Conservation (phyloP, 495 filamentous ascomycete genomes). For the Trichocladium uniseriatum region DNA sequence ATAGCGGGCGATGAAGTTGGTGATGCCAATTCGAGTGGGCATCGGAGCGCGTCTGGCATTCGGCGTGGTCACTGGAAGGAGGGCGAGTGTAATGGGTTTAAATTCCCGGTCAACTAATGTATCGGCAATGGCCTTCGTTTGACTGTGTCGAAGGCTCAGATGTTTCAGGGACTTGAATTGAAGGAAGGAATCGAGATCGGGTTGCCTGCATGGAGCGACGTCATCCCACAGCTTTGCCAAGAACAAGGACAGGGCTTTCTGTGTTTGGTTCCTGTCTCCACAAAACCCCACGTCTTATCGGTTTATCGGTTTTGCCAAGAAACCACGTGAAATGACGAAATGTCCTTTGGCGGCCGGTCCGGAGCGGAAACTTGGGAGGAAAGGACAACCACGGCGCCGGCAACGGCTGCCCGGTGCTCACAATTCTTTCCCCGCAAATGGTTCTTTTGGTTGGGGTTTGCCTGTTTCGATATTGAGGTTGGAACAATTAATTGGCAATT, state of each 20-base stretch:
- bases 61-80: no score
- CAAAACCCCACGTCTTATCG: neutral
- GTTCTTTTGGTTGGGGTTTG: no score
- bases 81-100: no score
- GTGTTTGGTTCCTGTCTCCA: neutral
- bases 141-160: no score
- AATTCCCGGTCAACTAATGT: no score
- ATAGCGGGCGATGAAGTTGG: neutral
- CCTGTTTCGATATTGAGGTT: no score
- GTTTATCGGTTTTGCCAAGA: neutral
- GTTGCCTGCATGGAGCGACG: no score
- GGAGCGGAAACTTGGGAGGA: neutral
- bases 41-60: no score
- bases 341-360: neutral
- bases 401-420: constrained; percentile 2
- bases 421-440: neutral
- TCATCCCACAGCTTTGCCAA: neutral
- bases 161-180: no score
- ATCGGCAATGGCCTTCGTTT: no score
- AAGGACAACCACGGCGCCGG: constrained; percentile 9
- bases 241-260: neutral
- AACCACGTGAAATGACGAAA: constrained; percentile 30
- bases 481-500: no score
- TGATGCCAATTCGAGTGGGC: no score
- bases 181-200: neutral